Evolutionary conservation across 805 yeast species (phyloP).

Genomic region (Ogataea pignaliae): DNA sequence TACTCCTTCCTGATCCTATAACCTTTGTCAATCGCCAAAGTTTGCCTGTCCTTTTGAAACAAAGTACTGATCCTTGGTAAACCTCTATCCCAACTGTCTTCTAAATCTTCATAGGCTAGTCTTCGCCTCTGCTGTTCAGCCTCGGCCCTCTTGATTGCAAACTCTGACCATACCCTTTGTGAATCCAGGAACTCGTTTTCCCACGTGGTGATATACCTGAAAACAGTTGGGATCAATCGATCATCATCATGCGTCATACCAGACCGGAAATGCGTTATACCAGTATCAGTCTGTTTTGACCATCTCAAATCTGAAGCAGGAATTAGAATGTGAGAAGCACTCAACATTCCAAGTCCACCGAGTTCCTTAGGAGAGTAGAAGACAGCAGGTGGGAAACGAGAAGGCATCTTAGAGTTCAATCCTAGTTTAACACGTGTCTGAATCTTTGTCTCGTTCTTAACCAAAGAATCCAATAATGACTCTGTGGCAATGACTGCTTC

Average conservation of each 20-base stretch:
- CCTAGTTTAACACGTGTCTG: slow-evolving; percentile 95
- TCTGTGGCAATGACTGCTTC: slow-evolving; percentile 90
- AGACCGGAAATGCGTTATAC: slow-evolving; percentile 88
- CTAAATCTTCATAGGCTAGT: slow-evolving; percentile 87
- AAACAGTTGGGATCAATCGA: slow-evolving; percentile 85
- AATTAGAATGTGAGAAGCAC: slow-evolving; percentile 93
- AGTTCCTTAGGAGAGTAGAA: slow-evolving; percentile 96
- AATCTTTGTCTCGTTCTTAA: slow-evolving; percentile 86
- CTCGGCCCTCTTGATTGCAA: slow-evolving; percentile 82
- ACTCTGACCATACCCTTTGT: slow-evolving; percentile 96
- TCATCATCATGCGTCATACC: slow-evolving; percentile 86
- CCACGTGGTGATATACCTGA: slow-evolving; percentile 92
- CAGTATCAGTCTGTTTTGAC: slow-evolving; percentile 92
- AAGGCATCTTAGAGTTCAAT: slow-evolving; percentile 95
- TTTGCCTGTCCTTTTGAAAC: slow-evolving; percentile 92
- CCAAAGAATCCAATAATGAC: slow-evolving; percentile 70
- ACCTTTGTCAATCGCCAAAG: slow-evolving; percentile 92
- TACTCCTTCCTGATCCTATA: slow-evolving; percentile 80
- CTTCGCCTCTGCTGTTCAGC: slow-evolving; percentile 83
- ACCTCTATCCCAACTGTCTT: slow-evolving; percentile 95
- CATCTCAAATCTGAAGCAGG: slow-evolving; percentile 90
- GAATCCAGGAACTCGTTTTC: slow-evolving; percentile 93
- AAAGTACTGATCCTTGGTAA: slow-evolving; percentile 92
- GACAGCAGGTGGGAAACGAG: slow-evolving; percentile 97
- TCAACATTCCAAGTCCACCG: slow-evolving; percentile 96